Evolutionary conservation across 2,329 filamentous ascomycete genomes (phyloP), one percentile per base, ranked within the genome.

Genomic region (Knufia petricola): DNA sequence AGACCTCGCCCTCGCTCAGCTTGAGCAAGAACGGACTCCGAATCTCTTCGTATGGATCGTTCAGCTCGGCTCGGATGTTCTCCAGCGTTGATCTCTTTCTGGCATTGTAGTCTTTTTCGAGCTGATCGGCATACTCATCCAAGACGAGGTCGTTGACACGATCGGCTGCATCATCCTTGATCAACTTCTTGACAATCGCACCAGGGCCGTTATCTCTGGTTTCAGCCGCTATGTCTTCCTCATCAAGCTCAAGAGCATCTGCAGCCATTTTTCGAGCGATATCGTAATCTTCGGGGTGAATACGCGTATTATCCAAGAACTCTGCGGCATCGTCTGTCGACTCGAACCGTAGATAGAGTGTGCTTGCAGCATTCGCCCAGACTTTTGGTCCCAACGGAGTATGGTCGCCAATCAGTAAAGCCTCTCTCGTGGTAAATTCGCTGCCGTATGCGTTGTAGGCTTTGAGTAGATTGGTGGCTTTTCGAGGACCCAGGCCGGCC

Each of bases 211-310:
- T 87, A 61, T 95, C 87, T 56, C 94, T 87, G 3, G 84, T 85
- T 68, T 96, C 89, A 1, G 85, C 87, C 67, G 95, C 94, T 63
- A 98, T 87, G 60, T 98, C 92, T 70, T 98, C 92, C 68, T 98
- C 92, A 59, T 98, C 92, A 57, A 98, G 76, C 63, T 95, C 90
- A 41, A 98, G 74, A 13, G 92, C 92, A 72, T 98, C 92, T 2
- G 92, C 92, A 17, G 92, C 92, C 84, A 98, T 96, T 69, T 98
- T 98, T 58, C 90, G 86, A 42, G 88, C 92, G 53, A 98, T 82
- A 58, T 98, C 92, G 66, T 98, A 98, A 64, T 98, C 92, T 70
- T 98, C 92, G 1, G 92, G 92, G 61, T 98, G 92, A 15, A 98
- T 88, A 71, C 92, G 85, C 40, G 92, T 98, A 63, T 92, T 94